Evolutionary conservation across 352 stramenopile genomes (phyloP), one percentile per base, ranked within the genome.

Genomic region (Thraustochytrium striatum): DNA sequence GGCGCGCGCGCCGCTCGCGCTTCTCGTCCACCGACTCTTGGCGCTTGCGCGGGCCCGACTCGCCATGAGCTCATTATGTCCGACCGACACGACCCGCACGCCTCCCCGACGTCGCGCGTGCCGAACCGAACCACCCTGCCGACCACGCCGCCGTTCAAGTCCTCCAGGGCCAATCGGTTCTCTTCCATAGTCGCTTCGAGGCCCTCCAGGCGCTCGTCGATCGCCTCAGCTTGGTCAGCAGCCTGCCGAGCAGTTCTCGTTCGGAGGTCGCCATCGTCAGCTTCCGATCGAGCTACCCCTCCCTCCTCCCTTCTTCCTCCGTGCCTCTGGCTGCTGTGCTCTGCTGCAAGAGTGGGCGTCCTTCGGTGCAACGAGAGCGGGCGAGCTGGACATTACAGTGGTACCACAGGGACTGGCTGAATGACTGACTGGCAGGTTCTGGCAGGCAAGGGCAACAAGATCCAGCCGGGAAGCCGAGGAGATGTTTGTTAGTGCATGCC

Each of bases 111-210:
- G 30, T 75, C 65, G n/a, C 61, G 3, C 21, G 65, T 75, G 28
- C 65, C 65, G 30, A 75, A 75, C 35, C 52, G 43, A 30, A 75
- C 61, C 5, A 38, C 65, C n/a, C 65, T 39, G 19, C 52, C 30
- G 16, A 75, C 65, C 21, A 75, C 65, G 43, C 65, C 65, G 0
- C 32, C 35, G 65, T 75, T 75, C 65, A 75, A 61, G 32, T 75
- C 65, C 44, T 75, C 52, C 28, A 75, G 65, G 19, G 50, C 35
- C 9, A 61, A 30, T 0, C 65, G 41, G n/a, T 75, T 39, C n/a
- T 39, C 30, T 43, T 75, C 44, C 16, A 75, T 38, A 30, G 43
- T 75, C 41, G 11, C 25, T 43, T 75, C 65, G 35, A 75, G 43
- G 16, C 61, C 8, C 33, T 61, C 65, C 13, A 75, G 65, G 41